Conservation (phyloP, 208 protist species). For the Leishmania arabica region DNA sequence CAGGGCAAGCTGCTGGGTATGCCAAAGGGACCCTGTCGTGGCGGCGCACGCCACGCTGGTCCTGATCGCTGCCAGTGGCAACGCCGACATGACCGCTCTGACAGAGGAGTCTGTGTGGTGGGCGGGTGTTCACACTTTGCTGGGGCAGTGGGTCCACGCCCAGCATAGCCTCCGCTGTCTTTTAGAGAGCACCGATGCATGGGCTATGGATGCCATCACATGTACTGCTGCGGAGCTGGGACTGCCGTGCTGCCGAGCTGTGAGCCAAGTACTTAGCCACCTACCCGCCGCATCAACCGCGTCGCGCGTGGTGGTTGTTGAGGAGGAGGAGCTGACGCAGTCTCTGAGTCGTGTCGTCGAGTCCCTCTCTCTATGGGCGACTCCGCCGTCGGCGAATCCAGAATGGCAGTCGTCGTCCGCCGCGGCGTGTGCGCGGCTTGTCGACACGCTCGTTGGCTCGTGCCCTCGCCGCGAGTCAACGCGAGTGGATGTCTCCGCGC, state of each 20-base stretch:
- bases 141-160: constrained; percentile 12
- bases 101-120: constrained; percentile 11
- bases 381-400: neutral
- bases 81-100: neutral
- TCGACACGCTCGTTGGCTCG: constrained; percentile 20
- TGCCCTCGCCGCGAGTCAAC: constrained; percentile 8
- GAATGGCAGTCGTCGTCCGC: neutral
- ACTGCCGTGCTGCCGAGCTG: constrained; percentile 1
- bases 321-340: constrained; percentile 9
- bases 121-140: neutral
- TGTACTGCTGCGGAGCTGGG: constrained; percentile 15
- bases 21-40: constrained; percentile 16
- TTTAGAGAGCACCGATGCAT: neutral
- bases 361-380: constrained; percentile 15
- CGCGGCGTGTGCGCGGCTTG: constrained; percentile 16
- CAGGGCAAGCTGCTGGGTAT: constrained; percentile 20
- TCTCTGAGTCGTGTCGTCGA: constrained; percentile 6
- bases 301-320: constrained; percentile 1
- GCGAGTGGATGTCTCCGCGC: constrained; percentile 10
- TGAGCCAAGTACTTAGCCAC: constrained; percentile 7
- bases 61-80: constrained; percentile 5
- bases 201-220: constrained; percentile 26
- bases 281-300: neutral
- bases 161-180: neutral
- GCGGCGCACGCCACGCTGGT: constrained; percentile 29